phyloP scores from a whole-genome alignment of 2,329 filamentous ascomycete species.

The Verticillium nubilum region DNA sequence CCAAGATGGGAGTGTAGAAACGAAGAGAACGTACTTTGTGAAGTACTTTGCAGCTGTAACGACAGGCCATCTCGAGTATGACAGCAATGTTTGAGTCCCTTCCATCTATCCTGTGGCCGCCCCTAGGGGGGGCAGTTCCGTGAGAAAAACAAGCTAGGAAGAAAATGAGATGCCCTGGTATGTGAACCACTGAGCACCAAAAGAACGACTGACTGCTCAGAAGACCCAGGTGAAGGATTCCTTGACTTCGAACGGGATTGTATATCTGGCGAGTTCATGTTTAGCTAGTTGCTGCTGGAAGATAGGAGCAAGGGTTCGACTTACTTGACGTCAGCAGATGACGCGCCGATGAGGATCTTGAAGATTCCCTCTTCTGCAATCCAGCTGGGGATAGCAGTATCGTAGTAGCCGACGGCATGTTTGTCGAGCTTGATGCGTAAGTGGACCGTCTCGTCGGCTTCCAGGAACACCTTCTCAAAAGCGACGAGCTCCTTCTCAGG shows the following conservation, averaged over 20 bases:
- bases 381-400: slow-evolving; percentile 53
- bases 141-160: neutral
- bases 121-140: neutral
- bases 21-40: neutral
- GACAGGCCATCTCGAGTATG: neutral
- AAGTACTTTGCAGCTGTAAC: neutral
- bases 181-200: neutral
- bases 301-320: neutral
- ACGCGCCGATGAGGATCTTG: slow-evolving; percentile 55
- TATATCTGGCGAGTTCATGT: slow-evolving; percentile 14
- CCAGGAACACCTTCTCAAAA: slow-evolving; percentile 59
- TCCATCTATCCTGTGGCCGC: neutral
- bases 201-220: slow-evolving; percentile 21
- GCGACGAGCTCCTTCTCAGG: slow-evolving; percentile 67
- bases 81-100: neutral
- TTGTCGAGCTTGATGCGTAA: slow-evolving; percentile 40
- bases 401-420: slow-evolving; percentile 56
- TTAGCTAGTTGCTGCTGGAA: neutral
- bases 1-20: neutral
- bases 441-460: slow-evolving; percentile 49
- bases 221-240: slow-evolving; percentile 64
- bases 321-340: slow-evolving; percentile 50
- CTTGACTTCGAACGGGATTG: slow-evolving; percentile 48
- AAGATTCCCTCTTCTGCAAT: slow-evolving; percentile 62
- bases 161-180: neutral